Evolutionary conservation across 2,329 filamentous ascomycete genomes (phyloP), one percentile per base, ranked within the genome.

Genomic region (Penicillium palitans): DNA sequence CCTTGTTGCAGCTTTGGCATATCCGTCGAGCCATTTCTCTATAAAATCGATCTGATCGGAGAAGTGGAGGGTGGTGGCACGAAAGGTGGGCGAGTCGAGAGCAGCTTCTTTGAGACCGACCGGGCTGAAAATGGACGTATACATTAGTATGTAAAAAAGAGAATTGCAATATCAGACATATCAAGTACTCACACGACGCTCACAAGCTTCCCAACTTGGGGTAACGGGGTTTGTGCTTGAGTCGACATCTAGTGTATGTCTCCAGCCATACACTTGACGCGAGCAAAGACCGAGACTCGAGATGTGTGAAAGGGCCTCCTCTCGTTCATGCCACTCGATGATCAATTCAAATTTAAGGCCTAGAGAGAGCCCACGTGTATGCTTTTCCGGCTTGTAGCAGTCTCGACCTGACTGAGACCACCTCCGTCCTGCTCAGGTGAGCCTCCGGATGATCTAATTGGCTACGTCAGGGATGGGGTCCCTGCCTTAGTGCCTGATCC

Each of bases 11-110:
- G 86, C 81, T 72, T 82, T 86, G 59, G 87, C 76, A 70, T 88
- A 90, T 48, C 82, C 82, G 55, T 89, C 92, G 31, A 99, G 89
- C 95, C 95, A 99, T 82, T 86, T 87, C 76, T 98, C 95, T 59
- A 98, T 84, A 56, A 87, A 84, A 65, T 98, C 95, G 69, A 96
- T 86, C 79, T 99, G 93, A 65, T 98, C 95, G 62, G 87, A 84
- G 72, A 96, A 96, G 78, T 97, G 91, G 47, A 89, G 79, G 42
- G 91, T 86, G 24, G 90, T 90, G 47, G 93, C 91, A 64, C 95
- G 91, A 75, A 98, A 98, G 37, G 93, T 96, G 27, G 95, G 95
- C 40, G 93, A 97, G 78, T 99, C 95, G 79, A 98, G 89, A 21
- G 92, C 90, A 51, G 95, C 95, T 83, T 99, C 95, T 78, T 93